These are phyloP conservation scores for Flaveria floridana DNA, from an alignment of 140 eudicot genomes.

Conservation along the genomic window DNA sequence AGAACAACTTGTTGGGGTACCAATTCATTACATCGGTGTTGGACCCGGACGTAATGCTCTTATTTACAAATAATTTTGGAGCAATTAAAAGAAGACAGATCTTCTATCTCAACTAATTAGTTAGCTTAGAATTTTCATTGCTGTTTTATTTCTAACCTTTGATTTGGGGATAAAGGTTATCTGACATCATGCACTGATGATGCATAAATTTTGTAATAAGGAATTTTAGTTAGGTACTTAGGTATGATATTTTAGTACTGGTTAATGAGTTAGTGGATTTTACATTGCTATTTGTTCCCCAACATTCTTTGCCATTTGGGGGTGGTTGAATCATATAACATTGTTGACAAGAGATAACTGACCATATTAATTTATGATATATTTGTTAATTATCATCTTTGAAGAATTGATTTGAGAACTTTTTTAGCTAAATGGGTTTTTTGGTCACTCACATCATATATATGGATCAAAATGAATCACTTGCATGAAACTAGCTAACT, in stretches of 20 bases:
- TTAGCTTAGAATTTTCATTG: slow-evolving; percentile 15
- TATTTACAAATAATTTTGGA: slow-evolving; percentile 59
- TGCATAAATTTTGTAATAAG: slow-evolving; percentile 17
- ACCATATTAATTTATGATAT: background rate
- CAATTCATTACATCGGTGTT: slow-evolving; percentile 86
- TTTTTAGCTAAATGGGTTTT: background rate
- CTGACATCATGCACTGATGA: slow-evolving; percentile 12
- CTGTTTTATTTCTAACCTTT: slow-evolving; percentile 24
- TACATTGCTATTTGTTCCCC: background rate
- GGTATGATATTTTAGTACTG: background rate
- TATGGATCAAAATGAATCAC: too few relatives aligned
- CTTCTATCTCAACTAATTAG: slow-evolving; percentile 1
- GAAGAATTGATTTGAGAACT: background rate
- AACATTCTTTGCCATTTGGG: background rate
- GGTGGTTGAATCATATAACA: background rate
- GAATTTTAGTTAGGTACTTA: background rate
- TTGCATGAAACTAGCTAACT: too few relatives aligned
- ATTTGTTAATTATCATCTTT: too few relatives aligned
- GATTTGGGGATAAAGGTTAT: slow-evolving; percentile 4
- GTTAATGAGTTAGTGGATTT: background rate
- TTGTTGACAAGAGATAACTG: background rate
- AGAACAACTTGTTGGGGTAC: slow-evolving; percentile 86
- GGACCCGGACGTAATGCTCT: slow-evolving; percentile 99
- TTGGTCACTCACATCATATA: background rate
- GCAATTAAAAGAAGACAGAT: background rate